These are phyloP conservation scores for Ophiostoma sp. DNA, from an alignment of 2,329 filamentous ascomycete genomes.

Conservation along the genomic window DNA sequence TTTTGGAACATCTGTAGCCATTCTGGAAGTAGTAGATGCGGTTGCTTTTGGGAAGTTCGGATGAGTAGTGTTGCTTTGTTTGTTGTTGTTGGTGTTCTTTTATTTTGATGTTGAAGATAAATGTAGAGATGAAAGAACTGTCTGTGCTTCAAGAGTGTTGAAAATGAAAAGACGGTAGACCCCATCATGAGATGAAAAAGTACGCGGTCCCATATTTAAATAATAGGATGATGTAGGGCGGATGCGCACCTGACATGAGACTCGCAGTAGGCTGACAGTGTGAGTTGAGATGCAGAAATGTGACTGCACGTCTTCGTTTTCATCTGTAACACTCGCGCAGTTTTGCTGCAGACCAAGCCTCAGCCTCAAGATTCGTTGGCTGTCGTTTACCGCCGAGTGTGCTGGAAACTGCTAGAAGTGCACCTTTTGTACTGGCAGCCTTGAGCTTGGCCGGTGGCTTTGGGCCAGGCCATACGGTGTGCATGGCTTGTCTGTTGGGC, in stretches of 20 bases:
- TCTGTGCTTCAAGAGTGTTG: background rate
- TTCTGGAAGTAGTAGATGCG: background rate
- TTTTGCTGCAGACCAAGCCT: background rate
- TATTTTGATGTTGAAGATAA: background rate
- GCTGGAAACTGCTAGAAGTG: background rate
- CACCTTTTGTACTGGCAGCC: background rate
- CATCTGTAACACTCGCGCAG: background rate
- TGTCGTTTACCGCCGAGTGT: background rate
- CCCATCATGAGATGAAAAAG: no score
- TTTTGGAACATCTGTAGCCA: slow-evolving; percentile 8
- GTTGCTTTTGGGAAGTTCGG: background rate
- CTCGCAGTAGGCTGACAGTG: background rate
- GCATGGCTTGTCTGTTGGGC: background rate
- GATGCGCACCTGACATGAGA: no score
- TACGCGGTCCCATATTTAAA: no score
- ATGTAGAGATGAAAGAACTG: background rate
- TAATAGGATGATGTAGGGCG: no score
- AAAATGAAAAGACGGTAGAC: background rate
- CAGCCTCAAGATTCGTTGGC: background rate
- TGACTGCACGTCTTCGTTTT: background rate
- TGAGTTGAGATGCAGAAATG: background rate
- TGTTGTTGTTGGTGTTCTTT: background rate
- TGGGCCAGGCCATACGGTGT: background rate
- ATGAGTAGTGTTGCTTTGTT: background rate
- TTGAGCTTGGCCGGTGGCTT: slow-evolving; percentile 4